phyloP scores from a whole-genome alignment of 2,329 filamentous ascomycete genomes.

The Calonectria leucothoes region DNA sequence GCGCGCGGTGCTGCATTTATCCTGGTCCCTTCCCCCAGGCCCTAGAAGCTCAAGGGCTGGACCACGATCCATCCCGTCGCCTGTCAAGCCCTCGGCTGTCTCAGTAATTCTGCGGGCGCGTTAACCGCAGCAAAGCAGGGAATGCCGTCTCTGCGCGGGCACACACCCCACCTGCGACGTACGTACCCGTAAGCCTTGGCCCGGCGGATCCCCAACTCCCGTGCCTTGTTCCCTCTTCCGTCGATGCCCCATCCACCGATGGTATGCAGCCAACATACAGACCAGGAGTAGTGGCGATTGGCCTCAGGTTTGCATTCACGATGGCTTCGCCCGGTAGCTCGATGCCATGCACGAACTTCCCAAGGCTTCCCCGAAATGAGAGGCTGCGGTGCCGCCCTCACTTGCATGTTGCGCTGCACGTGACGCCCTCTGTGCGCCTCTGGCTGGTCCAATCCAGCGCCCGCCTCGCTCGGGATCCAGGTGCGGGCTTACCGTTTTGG shows the following conservation, averaged over 20 bases:
- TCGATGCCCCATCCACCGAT: too few species aligned
- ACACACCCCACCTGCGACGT: slow-evolving; percentile 3
- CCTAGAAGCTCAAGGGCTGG: not conserved
- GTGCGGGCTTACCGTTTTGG: slow-evolving; percentile 21
- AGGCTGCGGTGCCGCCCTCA: slow-evolving; percentile 9
- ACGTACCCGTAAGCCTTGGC: not conserved
- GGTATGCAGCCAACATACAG: not conserved
- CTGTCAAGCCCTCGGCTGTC: not conserved
- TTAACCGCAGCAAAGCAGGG: slow-evolving; percentile 11
- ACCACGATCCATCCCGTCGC: not conserved
- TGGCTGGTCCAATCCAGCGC: not conserved
- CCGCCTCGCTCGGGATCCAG: not conserved
- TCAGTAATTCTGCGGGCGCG: not conserved
- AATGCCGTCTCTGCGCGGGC: not conserved
- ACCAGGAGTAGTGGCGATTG: not conserved
- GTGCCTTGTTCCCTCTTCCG: slow-evolving; percentile 11
- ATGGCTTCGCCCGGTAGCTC: not conserved
- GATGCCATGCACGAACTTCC: not conserved
- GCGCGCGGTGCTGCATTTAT: slow-evolving; percentile 11
- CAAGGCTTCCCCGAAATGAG: not conserved
- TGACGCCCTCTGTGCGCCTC: not conserved
- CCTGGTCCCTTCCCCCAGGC: slow-evolving; percentile 4
- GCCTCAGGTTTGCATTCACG: not conserved
- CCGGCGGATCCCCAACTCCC: not conserved
- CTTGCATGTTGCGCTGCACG: not conserved